Evolutionary conservation across 1,139 yeast species (phyloP), one percentile per base, ranked within the genome.

Genomic region (Taiozyma sp.): DNA sequence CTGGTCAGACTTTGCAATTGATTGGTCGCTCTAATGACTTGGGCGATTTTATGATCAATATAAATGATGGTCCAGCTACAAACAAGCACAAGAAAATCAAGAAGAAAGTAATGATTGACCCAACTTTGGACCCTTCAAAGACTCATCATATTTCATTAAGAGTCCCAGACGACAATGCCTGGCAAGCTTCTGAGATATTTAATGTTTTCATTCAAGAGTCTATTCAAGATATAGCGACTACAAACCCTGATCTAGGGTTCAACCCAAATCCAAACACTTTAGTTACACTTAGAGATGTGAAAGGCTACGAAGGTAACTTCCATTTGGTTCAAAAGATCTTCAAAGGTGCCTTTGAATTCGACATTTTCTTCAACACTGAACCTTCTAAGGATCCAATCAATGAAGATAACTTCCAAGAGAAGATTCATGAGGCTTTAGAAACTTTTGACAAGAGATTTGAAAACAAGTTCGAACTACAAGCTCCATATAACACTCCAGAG

Each of bases 171-270:
- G 88, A 79, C 43, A 76, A 82, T 54, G 75, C 80, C 7, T 91
- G 97, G 97, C 76, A 76, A 62, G 95, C 95, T 2, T 77, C 77
- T 53, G 97, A 89, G 51, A 77, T 91, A 6, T 87, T 85, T 62
- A 70, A 81, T 62, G 80, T 90, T 0, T 59, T 90, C 55, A 62
- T 89, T 42, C 85, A 84, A 60, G 95, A 88, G 51, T 80, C 88
- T 4, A 70, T 90, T 16, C 68, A 75, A 50, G 69, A 71, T n/a
- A 62, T 85, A 34, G 48, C 55, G 21, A 73, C 73, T 30, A 62
- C 61, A 8, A 67, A 70, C 47, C 73, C 70, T 3, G 58, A 66
- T 1, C 66, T 66, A 3, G 56, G 65, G 10, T 55, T 71, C 26
- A 68, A 71, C 16, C 70, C 73, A 2, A 64, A 69, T 47, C 67